Percentiles rank a stretch among this genome's conserved stretches.
phyloP scores from a whole-genome alignment of 371 early-diverging fungal genomes.

The Apophysomyces sp. region DNA sequence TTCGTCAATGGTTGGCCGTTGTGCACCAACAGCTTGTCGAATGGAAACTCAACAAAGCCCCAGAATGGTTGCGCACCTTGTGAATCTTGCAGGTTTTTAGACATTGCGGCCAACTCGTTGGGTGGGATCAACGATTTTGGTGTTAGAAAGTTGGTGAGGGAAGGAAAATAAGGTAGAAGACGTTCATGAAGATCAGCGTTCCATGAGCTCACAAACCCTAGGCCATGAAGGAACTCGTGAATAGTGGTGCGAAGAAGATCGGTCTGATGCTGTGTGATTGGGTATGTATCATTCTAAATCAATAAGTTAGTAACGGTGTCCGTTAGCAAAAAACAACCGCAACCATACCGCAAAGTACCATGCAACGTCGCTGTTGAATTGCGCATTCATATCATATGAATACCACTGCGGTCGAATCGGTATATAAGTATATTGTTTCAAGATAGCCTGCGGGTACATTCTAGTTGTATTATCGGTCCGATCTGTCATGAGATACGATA shows the following conservation, averaged over 20 bases:
- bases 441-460: constrained; percentile 67
- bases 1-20: constrained; percentile 1
- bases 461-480: constrained; percentile 35
- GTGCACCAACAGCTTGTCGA: constrained; percentile 30
- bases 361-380: constrained; percentile 57
- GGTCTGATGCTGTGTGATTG: constrained; percentile 15
- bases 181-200: constrained; percentile 21
- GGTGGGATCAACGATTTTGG: constrained; percentile 28
- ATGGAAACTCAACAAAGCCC: constrained; percentile 48
- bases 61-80: constrained; percentile 33
- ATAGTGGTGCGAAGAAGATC: constrained; percentile 57
- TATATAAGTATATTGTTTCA: constrained; percentile 55
- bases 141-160: constrained; percentile 20
- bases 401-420: constrained; percentile 26
- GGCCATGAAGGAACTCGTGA: constrained; percentile 67
- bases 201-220: constrained; percentile 69
- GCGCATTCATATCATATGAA: constrained; percentile 55
- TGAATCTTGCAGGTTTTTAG: constrained; percentile 1
- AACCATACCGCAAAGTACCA: constrained; percentile 46
- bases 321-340: background rate
- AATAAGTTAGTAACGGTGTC: background rate
- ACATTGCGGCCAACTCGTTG: constrained; percentile 7
- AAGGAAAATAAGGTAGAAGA: constrained; percentile 18
- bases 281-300: constrained; percentile 8
- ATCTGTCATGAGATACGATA: constrained; percentile 45